Evolutionary conservation across 352 stramenopile species (phyloP).

Genomic region (Phytopythium oedochilum): DNA sequence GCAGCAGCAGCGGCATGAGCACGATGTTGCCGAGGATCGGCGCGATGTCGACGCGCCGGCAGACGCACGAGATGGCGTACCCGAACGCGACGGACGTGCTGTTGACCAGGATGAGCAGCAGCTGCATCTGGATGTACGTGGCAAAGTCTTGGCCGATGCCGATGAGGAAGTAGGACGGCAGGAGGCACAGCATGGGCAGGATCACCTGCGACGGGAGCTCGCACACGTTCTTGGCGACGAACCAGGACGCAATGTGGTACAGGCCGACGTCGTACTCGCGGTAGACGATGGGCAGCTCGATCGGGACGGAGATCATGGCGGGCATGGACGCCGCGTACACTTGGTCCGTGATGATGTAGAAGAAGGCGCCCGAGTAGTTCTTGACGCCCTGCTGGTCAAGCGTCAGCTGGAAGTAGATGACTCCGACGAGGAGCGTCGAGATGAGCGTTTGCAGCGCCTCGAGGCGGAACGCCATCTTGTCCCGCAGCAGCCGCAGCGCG

Average conservation of each 20-base stretch:
- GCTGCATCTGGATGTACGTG: constrained; percentile 14
- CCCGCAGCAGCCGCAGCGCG: constrained; percentile 32
- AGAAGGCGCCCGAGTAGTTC: constrained; percentile 46
- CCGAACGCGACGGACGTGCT: constrained; percentile 31
- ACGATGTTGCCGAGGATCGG: constrained; percentile 38
- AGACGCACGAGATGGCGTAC: constrained; percentile 39
- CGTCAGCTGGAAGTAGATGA: constrained; percentile 52
- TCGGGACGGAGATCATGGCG: constrained; percentile 33
- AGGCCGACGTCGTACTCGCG: constrained; percentile 41
- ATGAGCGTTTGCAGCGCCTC: constrained; percentile 33
- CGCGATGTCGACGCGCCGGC: constrained; percentile 31
- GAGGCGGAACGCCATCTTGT: constrained; percentile 27
- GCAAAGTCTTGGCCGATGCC: too few species aligned
- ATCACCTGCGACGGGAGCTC: constrained; percentile 41
- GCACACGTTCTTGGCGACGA: constrained; percentile 50
- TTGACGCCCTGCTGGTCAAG: constrained; percentile 37
- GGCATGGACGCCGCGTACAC: constrained; percentile 36
- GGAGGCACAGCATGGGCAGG: constrained; percentile 32
- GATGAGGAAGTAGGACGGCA: constrained; percentile 41
- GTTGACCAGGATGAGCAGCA: constrained; percentile 23
- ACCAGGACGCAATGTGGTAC: constrained; percentile 41
- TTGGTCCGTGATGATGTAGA: constrained; percentile 50
- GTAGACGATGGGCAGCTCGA: constrained; percentile 47
- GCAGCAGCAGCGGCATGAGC: constrained; percentile 40
- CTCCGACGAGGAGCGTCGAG: constrained; percentile 29